Base-by-base conservation (phyloP, 768 basidiomycete species). In the Mycena galericulata region DNA sequence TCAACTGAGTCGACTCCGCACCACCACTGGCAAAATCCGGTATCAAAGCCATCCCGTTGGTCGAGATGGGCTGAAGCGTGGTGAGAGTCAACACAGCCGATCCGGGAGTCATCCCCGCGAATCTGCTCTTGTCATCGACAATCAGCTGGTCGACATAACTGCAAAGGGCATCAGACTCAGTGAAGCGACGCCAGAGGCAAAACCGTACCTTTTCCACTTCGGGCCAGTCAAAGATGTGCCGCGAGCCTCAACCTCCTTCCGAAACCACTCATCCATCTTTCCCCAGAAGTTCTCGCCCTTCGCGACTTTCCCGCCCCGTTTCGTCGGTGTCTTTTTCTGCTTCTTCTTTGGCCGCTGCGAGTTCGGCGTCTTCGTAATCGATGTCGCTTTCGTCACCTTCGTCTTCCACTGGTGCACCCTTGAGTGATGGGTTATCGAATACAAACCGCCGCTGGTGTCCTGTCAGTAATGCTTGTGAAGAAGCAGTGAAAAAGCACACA, bases 231-330 rank as follows among this genome's bases (percentile, higher is more conserved):
- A 12, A 7, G 30, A 36, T 12, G 29, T 29, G 5, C 57, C 41
- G 10, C 57, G 57, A 20, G 18, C 41, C 0, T 29, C 29, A 8
- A 58, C 20, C 57, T 58, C 20, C 6, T 22, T 22, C 57, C 36
- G 27, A 12, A 58, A 58, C 41, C 43, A 58, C 29, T 58, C 29
- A n/a, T 58, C 57, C 11, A 58, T n/a, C 20, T 29, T 27, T 2
- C 57, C 57, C 57, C 41, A 58, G 29, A 58, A 58, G 20, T 58
- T 32, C 18, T 58, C 57, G 14, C 29, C 41, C 43, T 45, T 46
- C 14, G 57, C 18, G 22, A 58, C 9, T 22, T 46, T 45, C 8
- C 57, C 41, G 24, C 18, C 38, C 24, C 18, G 15, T 26, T 41
- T 38, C 5, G 26, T 12, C 20, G 36, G 0, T 2, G 18, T 34